Evolutionary conservation across 2,329 filamentous ascomycete species (phyloP), one percentile per base, ranked within the genome.

Genomic region (Pseudogymnoascus sp.): DNA sequence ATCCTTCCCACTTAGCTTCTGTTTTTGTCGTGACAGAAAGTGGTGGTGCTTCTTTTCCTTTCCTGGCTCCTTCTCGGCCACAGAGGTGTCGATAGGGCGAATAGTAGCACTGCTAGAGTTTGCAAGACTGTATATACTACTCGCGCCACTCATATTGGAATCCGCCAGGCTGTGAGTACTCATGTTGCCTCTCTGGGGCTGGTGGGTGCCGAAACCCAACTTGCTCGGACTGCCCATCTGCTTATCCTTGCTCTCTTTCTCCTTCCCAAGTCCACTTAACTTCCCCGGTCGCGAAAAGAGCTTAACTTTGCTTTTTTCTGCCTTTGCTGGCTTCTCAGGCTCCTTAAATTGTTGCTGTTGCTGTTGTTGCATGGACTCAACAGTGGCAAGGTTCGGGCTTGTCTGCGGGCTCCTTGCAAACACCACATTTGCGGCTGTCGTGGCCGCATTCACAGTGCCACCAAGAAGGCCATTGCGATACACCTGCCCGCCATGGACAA

Each of bases 11-110:
- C 83, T 86, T 64, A 90, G 78, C 73, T 92, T 93, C 71, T 92
- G 84, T 72, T 92, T 93, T 71, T 91, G 88, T 40, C 90, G 81
- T 6, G 88, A 91, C 62, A 93, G 73, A 68, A 93, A 93, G 71
- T 93, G 87, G 69, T 92, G 90, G 68, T 88, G 89, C 76, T 89
- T 89, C 75, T 89, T 90, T 64, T 89, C 87, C 69, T 87, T 88
- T 36, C 83, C 83, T 65, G 80, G 76, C 62, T 73, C 80, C 65
- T 80, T 79, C 37, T 82, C 82, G 64, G 79, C 74, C n/a, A 67
- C 63, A 40, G 59, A 60, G 7, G 34, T 40, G 46, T 88, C 85
- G 9, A 76, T 71, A 0, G 88, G 83, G n/a, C 90, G 84, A 63
- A 93, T 86, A 0, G 90, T 93, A 2, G 88, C 88, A 0, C 88